Percentiles rank a stretch among this genome's conserved stretches.
phyloP scores from a whole-genome alignment of 2,329 filamentous ascomycete genomes.

The Trichoderma gracile region DNA sequence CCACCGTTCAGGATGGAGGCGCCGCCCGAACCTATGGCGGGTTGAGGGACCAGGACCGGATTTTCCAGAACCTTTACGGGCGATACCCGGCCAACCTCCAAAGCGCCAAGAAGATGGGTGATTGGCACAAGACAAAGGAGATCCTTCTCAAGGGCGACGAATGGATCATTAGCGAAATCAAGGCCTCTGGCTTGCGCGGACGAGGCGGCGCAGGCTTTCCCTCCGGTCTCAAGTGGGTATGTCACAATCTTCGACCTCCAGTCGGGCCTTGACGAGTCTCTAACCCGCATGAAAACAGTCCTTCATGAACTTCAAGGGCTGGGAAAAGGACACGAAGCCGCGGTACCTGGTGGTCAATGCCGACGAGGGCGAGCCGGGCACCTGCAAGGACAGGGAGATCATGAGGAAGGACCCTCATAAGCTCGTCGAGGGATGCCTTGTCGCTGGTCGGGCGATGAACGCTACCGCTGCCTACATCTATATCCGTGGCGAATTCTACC shows the following conservation, averaged over 20 bases:
- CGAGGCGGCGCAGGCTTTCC: constrained; percentile 97
- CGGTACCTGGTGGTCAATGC: constrained; percentile 97
- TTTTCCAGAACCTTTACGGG: constrained; percentile 98
- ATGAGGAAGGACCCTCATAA: constrained; percentile 99
- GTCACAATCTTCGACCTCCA: constrained; percentile 33
- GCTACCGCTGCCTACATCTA: constrained; percentile 98
- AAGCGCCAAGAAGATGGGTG: constrained; percentile 95
- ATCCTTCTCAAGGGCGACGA: constrained; percentile 96
- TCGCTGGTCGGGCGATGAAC: constrained; percentile 98
- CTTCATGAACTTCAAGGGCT: constrained; percentile 99
- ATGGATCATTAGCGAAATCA: constrained; percentile 98
- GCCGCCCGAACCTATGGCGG: constrained; percentile 78
- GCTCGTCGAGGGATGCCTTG: constrained; percentile 93
- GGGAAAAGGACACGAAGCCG: constrained; percentile 96
- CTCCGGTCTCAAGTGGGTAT: constrained; percentile 97
- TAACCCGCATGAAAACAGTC: constrained; percentile 57
- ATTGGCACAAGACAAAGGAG: constrained; percentile 99
- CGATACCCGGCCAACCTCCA: constrained; percentile 89
- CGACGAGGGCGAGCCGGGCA: constrained; percentile 97
- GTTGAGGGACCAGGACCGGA: constrained; percentile 93
- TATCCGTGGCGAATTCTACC: constrained; percentile 96
- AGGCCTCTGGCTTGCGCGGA: constrained; percentile 91
- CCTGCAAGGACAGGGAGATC: constrained; percentile 99
- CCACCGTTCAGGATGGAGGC: constrained; percentile 73
- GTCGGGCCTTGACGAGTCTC: neutral